Evolutionary conservation across 2,329 filamentous ascomycete genomes (phyloP).

Genomic region (Penicillium sp.): DNA sequence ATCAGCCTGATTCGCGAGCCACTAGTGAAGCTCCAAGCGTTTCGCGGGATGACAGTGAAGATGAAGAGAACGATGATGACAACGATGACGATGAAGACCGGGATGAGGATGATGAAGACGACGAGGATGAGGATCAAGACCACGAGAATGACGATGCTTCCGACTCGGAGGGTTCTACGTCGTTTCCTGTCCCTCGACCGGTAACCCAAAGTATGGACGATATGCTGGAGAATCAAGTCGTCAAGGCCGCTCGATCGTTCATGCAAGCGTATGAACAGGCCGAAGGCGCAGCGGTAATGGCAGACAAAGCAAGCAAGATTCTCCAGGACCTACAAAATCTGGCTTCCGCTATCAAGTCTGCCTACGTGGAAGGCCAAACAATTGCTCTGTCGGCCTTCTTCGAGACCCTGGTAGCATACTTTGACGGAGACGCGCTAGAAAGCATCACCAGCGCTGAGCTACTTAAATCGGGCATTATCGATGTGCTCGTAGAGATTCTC

Average conservation of each 20-base stretch:
- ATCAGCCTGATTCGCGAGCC: constrained; percentile 10
- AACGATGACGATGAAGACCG: constrained; percentile 35
- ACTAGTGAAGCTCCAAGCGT: constrained; percentile 12
- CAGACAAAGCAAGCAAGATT: constrained; percentile 73
- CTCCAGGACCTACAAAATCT: constrained; percentile 68
- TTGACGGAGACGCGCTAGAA: constrained; percentile 81
- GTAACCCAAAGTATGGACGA: constrained; percentile 37
- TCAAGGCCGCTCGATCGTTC: constrained; percentile 74
- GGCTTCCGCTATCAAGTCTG: constrained; percentile 66
- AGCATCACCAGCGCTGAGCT: constrained; percentile 95
- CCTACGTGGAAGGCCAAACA: constrained; percentile 54
- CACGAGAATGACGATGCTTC: constrained; percentile 51
- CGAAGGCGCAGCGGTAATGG: constrained; percentile 64
- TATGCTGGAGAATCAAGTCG: constrained; percentile 68
- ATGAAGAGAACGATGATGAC: constrained; percentile 30
- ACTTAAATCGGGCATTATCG: constrained; percentile 83
- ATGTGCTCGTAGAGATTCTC: constrained; percentile 77
- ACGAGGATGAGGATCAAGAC: constrained; percentile 44
- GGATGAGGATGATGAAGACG: constrained; percentile 30
- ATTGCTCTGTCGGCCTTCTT: constrained; percentile 64
- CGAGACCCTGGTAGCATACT: constrained; percentile 71
- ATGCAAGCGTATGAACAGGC: constrained; percentile 77
- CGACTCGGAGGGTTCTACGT: constrained; percentile 65
- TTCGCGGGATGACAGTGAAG: constrained; percentile 24
- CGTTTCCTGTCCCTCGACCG: constrained; percentile 41